Conservation (phyloP, 805 yeast species). For the Hanseniaspora osmophila region DNA sequence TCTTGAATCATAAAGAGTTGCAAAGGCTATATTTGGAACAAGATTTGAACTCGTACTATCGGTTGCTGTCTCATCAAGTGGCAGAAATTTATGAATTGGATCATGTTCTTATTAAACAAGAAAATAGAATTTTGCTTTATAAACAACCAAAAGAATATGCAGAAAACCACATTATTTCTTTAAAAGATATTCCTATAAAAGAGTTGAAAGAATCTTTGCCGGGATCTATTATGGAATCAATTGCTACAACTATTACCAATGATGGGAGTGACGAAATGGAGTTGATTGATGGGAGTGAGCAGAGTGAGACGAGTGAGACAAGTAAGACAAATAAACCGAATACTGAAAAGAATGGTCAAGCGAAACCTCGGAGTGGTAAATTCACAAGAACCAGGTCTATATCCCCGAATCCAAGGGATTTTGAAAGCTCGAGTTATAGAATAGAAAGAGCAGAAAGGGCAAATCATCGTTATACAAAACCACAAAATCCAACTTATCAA, state of each 20-base stretch:
- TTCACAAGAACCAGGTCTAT: background rate
- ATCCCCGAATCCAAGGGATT: conserved; percentile 16
- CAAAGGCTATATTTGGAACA: conserved; percentile 25
- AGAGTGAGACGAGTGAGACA: too few species aligned
- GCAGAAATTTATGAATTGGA: conserved; percentile 53
- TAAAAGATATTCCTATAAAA: background rate
- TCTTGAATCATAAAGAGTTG: conserved; percentile 26
- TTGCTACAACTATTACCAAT: too few species aligned
- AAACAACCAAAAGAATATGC: background rate
- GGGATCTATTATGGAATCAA: background rate
- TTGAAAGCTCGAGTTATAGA: conserved; percentile 15
- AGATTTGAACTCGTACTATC: conserved; percentile 47
- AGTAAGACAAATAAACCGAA: background rate
- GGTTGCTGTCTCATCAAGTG: conserved; percentile 54
- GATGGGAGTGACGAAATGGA: too few species aligned
- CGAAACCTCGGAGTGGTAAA: background rate
- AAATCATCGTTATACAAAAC: too few species aligned
- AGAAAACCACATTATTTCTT: background rate
- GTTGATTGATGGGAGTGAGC: too few species aligned
- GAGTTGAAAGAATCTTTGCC: background rate
- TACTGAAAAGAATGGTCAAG: background rate
- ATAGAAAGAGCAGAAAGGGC: conserved; percentile 7
- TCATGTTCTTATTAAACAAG: conserved; percentile 34
- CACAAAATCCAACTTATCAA: too few species aligned
- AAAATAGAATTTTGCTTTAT: background rate